Base-by-base conservation (phyloP, 2,329 filamentous ascomycete genomes). In the Cercospora zeina region DNA sequence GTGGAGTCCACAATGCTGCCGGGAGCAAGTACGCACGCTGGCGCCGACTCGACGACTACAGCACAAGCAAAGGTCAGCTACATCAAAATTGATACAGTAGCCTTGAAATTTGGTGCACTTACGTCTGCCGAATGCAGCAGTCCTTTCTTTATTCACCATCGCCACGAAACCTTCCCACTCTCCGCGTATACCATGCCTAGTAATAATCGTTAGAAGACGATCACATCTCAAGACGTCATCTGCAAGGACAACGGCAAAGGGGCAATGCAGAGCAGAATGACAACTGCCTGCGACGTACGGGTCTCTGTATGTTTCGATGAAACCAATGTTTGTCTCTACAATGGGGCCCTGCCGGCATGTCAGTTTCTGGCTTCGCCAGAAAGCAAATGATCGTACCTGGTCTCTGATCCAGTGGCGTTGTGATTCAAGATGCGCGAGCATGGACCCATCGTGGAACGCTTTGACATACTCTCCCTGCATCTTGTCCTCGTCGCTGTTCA, bases 141-240 rank as follows among this genome's bases (percentile, higher is more conserved):
- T 99, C 19, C 93, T 87, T 75, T 97, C 93, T 72, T 93, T 82
- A 77, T 97, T 97, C 50, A 97, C 89, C 76, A 90, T 80, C 63
- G 79, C 77, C 6, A 77, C 77, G 55, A 84, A 81, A 9, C 80
- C 82, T 71, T 68, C 71, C 77, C 80, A 84, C 63, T 84, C 82
- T 10, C 80, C 80, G 47, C 82, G 78, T 16, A 82, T 79, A 21
- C 81, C 82, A 62, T 82, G 77, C 19, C 39, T 45, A 14, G 4
- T 21, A 4, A 24, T 24, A 21, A 19, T 45, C 21, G 39, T 45
- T 19, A 45, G 39, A 24, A 14, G 13, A 10, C 21, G 21, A 13
- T 24, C 4, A 0, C 6, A 11, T 24, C 16, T 45, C 39, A 19
- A 45, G 19, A 13, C 13, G 16, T 13, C 5, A 45, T 45, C 2